Evolutionary conservation across 371 early-diverging fungal species (phyloP).

Genomic region (Umbelopsis sp.): DNA sequence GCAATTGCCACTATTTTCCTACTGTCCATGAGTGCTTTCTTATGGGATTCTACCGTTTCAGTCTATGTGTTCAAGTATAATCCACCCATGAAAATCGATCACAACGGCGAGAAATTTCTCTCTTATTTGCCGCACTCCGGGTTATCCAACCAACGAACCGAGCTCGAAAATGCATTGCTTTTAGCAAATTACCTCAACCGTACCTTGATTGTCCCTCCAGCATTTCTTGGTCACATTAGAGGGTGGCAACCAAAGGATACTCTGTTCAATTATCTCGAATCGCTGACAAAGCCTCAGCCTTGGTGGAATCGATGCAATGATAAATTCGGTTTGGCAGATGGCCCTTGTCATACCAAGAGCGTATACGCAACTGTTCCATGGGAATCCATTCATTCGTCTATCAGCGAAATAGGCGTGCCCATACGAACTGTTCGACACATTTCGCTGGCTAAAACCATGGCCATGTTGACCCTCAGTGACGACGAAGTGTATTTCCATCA

Average conservation of each 20-base stretch:
- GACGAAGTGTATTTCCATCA: background rate
- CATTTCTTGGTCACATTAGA: constrained; percentile 43
- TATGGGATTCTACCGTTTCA: background rate
- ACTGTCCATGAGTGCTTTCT: background rate
- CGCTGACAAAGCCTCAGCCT: background rate
- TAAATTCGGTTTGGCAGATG: background rate
- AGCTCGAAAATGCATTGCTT: constrained; percentile 57
- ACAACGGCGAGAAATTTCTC: constrained; percentile 44
- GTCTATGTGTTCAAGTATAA: background rate
- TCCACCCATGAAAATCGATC: background rate
- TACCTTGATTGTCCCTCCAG: constrained; percentile 63
- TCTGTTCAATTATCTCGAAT: constrained; percentile 32
- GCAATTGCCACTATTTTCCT: background rate
- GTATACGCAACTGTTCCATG: background rate
- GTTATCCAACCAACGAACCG: constrained; percentile 62
- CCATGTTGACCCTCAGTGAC: background rate
- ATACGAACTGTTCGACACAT: background rate
- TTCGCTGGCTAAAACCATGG: background rate
- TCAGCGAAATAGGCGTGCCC: background rate
- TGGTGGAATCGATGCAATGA: constrained; percentile 14
- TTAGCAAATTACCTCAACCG: constrained; percentile 56
- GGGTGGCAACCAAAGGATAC: constrained; percentile 57
- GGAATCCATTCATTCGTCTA: constrained; percentile 1
- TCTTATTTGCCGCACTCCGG: constrained; percentile 64
- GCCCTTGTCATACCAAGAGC: background rate